Evolutionary conservation across 2,329 filamentous ascomycete genomes (phyloP).

Genomic region (Trichoderma sp.): DNA sequence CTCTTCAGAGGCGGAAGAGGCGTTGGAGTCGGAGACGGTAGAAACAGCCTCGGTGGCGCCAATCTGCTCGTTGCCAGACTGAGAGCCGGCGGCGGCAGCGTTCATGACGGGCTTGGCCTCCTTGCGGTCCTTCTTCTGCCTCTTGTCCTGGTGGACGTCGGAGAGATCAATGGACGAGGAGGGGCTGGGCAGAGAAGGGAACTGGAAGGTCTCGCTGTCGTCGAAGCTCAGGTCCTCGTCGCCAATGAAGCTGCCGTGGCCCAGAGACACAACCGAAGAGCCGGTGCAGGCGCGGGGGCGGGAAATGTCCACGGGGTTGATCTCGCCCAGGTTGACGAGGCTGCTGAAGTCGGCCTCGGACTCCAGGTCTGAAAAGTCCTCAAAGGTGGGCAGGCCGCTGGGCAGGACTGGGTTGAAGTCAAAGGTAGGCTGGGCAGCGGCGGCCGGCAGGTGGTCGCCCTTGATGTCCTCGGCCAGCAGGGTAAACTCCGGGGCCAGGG

Average conservation of each 20-base stretch:
- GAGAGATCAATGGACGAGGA: slow-evolving; percentile 36
- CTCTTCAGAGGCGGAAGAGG: slow-evolving; percentile 44
- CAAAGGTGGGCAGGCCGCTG: slow-evolving; percentile 68
- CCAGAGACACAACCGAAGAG: slow-evolving; percentile 64
- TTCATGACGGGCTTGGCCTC: slow-evolving; percentile 49
- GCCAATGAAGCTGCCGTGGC: slow-evolving; percentile 74
- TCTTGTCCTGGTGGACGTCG: slow-evolving; percentile 55
- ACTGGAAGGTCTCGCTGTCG: slow-evolving; percentile 59
- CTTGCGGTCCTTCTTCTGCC: slow-evolving; percentile 51
- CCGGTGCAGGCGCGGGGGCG: slow-evolving; percentile 66
- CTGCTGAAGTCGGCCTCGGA: slow-evolving; percentile 80
- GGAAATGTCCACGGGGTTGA: slow-evolving; percentile 58
- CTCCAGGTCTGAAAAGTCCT: slow-evolving; percentile 85
- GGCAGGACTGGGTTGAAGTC: slow-evolving; percentile 50
- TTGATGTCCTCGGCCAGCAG: slow-evolving; percentile 62
- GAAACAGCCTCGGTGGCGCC: slow-evolving; percentile 36
- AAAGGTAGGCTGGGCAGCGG: slow-evolving; percentile 45
- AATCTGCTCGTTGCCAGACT: slow-evolving; percentile 36
- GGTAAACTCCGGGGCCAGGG: slow-evolving; percentile 59
- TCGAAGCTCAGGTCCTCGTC: slow-evolving; percentile 75
- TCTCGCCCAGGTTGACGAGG: slow-evolving; percentile 62
- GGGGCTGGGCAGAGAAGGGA: slow-evolving; percentile 61
- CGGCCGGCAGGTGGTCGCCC: slow-evolving; percentile 49
- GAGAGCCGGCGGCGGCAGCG: slow-evolving; percentile 34
- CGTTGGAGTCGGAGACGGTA: slow-evolving; percentile 38